Evolutionary conservation across 306 rosid genomes (phyloP), one percentile per base, ranked within the genome.

Genomic region (Echinosophora koreensis): DNA sequence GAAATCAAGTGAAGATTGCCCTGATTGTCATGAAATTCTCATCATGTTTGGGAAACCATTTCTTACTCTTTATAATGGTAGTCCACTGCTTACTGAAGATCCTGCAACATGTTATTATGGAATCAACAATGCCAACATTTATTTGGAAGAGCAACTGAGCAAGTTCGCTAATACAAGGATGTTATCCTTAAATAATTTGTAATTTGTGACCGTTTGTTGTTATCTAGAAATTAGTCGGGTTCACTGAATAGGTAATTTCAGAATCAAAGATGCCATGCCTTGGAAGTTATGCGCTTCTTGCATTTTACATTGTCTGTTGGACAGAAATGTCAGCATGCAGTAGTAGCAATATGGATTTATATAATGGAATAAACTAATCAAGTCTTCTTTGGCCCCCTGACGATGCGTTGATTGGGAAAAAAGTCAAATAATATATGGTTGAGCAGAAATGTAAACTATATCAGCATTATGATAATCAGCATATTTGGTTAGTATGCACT

Each of bases 1-100:
- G 88, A 77, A 84, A 66, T 89, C 59, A 65, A 55, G 68, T 76
- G 76, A 85, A 42, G 60, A 69, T 44, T 64, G 18, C 52, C 16
- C 35, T 18, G 22, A 47, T 18, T 58, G 64, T 60, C 60, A 60
- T 35, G 62, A 61, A 51, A 30, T 60, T 77, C 58, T 71, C 62
- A 38, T 34, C 28, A 39, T 8, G 46, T 16, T 4, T 6, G 49
- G 49, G 62, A 44, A 66, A 35, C 34, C 11, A 56, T 32, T 41
- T 44, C 13, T 28, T 11, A 60, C 52, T 30, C 55, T 76, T 46
- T 62, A 12, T 37, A 65, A 59, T 71, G 68, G 76, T 3, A 12
- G 8, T 34, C 18, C 17, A 16, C 50, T 58, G 41, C 35, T 41
- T 41, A 32, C 37, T 39, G n/a, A 30, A 76, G 56, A 41, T 60